Conservation (phyloP, 2,329 filamentous ascomycete genomes). For the Ambrosiella xylebori region DNA sequence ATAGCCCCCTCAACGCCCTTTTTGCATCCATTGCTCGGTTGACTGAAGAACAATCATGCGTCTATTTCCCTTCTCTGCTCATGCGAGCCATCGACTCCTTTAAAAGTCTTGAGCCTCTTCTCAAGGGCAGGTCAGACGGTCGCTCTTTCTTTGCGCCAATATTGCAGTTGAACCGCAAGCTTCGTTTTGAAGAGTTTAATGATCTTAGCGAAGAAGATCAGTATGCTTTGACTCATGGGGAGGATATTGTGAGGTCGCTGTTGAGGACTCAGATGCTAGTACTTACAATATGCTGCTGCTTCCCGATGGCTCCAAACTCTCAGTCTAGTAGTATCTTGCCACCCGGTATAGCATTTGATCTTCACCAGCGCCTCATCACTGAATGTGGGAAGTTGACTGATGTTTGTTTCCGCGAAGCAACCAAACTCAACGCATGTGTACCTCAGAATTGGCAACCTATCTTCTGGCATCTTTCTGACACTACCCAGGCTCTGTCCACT, state of each 20-base stretch:
- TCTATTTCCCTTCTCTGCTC: constrained; percentile 67
- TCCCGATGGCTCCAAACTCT: constrained; percentile 1
- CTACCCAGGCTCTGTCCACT: constrained; percentile 1
- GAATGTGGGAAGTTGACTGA: constrained; percentile 63
- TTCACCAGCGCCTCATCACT: constrained; percentile 57
- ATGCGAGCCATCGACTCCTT: constrained; percentile 55
- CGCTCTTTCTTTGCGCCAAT: constrained; percentile 55
- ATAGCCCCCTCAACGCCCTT: constrained; percentile 11
- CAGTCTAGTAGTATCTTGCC: constrained; percentile 31
- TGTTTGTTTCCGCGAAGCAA: constrained; percentile 71
- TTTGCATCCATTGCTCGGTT: constrained; percentile 22
- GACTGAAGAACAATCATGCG: constrained; percentile 62
- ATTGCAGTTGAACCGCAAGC: constrained; percentile 29
- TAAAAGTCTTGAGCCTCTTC: constrained; percentile 49
- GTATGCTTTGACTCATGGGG: constrained; percentile 44
- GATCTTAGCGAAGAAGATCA: constrained; percentile 22
- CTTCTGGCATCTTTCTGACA: constrained; percentile 15
- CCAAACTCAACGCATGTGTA: constrained; percentile 54
- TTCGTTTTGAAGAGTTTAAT: constrained; percentile 20
- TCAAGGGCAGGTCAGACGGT: constrained; percentile 30
- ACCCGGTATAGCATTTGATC: constrained; percentile 67
- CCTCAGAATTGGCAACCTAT: constrained; percentile 45
- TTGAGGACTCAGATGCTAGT: constrained; percentile 61
- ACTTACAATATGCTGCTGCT: constrained; percentile 10
- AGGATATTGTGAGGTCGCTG: constrained; percentile 59